A percentile compares a stretch with the other conserved stretches of the same genome.
These are phyloP conservation scores for Inga laurina DNA, from an alignment of 306 rosid species.

Conservation along the genomic window DNA sequence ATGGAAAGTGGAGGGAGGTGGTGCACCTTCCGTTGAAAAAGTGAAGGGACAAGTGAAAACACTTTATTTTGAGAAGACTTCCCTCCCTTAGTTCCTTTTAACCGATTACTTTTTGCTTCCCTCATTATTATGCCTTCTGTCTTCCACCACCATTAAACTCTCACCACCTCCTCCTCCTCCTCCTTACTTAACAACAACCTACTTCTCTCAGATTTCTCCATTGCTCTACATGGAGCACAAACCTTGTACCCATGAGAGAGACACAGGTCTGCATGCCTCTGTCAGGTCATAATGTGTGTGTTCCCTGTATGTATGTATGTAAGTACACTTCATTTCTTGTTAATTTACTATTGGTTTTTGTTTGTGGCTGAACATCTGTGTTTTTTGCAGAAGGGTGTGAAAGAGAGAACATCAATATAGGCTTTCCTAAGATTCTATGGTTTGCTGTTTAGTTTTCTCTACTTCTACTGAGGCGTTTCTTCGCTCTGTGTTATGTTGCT, in stretches of 20 bases:
- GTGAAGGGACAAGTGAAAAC: conserved; percentile 43
- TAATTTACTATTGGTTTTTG: conserved; percentile 8
- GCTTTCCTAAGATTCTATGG: conserved; percentile 18
- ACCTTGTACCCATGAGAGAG: neutral
- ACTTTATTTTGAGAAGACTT: conserved; percentile 68
- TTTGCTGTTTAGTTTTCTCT: conserved; percentile 1
- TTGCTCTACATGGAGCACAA: neutral
- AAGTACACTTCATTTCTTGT: conserved; percentile 26
- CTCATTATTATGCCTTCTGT: conserved; percentile 50
- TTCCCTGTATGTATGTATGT: neutral
- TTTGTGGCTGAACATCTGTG: conserved; percentile 1
- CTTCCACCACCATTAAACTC: conserved; percentile 40
- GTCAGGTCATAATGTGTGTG: conserved; percentile 24
- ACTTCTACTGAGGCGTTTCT: conserved; percentile 6
- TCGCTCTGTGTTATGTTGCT: neutral
- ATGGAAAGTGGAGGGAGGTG: neutral
- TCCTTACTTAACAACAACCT: conserved; percentile 9
- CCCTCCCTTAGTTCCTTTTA: conserved; percentile 50
- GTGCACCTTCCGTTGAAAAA: conserved; percentile 40
- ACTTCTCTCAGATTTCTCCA: conserved; percentile 12
- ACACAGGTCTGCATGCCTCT: conserved; percentile 9
- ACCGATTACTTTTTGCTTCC: conserved; percentile 55
- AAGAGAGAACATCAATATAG: neutral
- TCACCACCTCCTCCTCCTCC: neutral
- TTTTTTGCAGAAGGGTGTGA: neutral